Percentiles rank a stretch among this genome's conserved stretches.
phyloP scores from a whole-genome alignment of 148 eudicot species.

The Hydrangea macrophylla region DNA sequence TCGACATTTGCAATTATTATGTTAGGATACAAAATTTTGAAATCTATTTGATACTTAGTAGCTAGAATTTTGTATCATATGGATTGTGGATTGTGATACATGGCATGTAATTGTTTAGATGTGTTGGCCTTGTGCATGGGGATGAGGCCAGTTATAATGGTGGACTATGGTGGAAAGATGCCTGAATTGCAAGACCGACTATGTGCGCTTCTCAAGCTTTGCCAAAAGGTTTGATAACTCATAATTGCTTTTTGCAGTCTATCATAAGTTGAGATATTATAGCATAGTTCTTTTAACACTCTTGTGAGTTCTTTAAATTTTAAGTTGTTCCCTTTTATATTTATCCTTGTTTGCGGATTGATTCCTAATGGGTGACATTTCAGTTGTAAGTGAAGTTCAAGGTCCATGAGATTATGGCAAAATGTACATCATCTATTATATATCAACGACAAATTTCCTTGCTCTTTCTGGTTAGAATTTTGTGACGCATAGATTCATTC shows the following conservation, averaged over 20 bases:
- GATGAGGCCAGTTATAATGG: constrained; percentile 93
- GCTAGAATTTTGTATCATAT: too few species aligned
- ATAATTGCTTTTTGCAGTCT: not conserved
- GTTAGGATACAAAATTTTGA: too few species aligned
- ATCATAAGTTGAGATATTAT: not conserved
- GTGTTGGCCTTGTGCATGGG: constrained; percentile 75
- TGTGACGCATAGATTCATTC: too few species aligned
- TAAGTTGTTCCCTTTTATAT: too few species aligned
- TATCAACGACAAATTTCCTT: too few species aligned
- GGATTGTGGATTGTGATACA: too few species aligned
- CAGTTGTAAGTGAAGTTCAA: too few species aligned
- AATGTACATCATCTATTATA: too few species aligned
- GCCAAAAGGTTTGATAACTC: constrained; percentile 52
- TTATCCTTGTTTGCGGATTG: not conserved
- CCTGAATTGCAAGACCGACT: constrained; percentile 75
- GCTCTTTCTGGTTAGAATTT: too few species aligned
- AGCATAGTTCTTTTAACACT: not conserved
- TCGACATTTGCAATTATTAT: too few species aligned
- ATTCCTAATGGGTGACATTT: not conserved
- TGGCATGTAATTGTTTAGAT: constrained; percentile 63
- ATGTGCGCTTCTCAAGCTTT: constrained; percentile 45
- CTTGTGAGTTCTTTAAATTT: not conserved
- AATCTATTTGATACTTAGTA: too few species aligned
- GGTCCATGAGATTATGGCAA: too few species aligned
- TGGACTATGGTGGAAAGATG: constrained; percentile 99